phyloP scores from a whole-genome alignment of 495 filamentous ascomycete species.

The Penicillium odoratum region DNA sequence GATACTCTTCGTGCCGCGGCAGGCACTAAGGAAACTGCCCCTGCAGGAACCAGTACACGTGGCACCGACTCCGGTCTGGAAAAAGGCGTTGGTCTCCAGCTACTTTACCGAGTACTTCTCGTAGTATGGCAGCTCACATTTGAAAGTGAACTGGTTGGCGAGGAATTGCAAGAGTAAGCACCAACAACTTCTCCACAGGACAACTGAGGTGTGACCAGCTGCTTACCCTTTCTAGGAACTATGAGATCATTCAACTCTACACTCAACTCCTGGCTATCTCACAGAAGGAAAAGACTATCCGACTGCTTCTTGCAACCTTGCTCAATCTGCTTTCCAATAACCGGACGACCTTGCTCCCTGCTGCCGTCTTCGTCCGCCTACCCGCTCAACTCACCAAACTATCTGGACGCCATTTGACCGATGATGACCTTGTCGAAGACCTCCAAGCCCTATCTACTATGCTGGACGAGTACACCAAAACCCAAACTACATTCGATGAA shows the following conservation, averaged over 20 bases:
- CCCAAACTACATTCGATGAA: conserved; percentile 95
- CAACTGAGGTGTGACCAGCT: not conserved
- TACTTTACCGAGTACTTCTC: conserved; percentile 91
- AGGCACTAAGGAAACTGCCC: conserved; percentile 66
- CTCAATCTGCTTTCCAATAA: conserved; percentile 79
- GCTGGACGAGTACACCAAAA: conserved; percentile 90
- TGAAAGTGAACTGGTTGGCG: conserved; percentile 78
- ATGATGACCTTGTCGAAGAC: conserved; percentile 87
- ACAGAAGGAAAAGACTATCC: conserved; percentile 96
- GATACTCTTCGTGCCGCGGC: conserved; percentile 80
- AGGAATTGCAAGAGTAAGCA: conserved; percentile 78
- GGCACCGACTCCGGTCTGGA: conserved; percentile 64
- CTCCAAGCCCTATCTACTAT: conserved; percentile 71
- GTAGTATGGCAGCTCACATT: conserved; percentile 96
- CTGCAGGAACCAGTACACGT: conserved; percentile 52
- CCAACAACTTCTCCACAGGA: not conserved
- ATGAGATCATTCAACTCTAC: conserved; percentile 89
- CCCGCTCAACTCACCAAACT: conserved; percentile 81
- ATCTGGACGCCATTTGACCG: conserved; percentile 77
- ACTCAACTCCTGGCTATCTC: conserved; percentile 86
- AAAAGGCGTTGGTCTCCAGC: conserved; percentile 85
- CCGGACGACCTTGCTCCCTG: conserved; percentile 73
- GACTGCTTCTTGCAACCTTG: conserved; percentile 84
- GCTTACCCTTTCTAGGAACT: conserved; percentile 59
- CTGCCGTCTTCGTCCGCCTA: conserved; percentile 77